phyloP scores from a whole-genome alignment of 1,284 basidiomycete genomes.

The Cutaneotrichosporon arboriforme region DNA sequence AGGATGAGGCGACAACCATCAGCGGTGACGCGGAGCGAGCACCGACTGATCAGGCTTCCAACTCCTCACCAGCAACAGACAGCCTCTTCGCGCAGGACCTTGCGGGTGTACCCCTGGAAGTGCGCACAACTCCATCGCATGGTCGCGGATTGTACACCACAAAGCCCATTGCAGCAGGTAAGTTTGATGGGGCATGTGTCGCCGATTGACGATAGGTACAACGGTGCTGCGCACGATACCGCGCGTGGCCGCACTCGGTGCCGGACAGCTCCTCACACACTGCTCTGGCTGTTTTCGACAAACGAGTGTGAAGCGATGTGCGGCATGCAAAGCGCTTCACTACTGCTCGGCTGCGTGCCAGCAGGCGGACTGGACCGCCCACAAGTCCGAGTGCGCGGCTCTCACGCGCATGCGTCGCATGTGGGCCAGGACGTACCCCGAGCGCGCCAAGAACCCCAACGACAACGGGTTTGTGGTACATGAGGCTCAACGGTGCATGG shows the following conservation, averaged over 20 bases:
- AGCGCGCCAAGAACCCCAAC: conserved; percentile 13
- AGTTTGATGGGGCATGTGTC: neutral
- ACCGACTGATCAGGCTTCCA: neutral
- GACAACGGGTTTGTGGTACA: conserved; percentile 54
- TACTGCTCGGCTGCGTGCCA: conserved; percentile 74
- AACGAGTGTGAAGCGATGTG: conserved; percentile 57
- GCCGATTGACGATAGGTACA: conserved; percentile 54
- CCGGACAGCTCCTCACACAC: conserved; percentile 52
- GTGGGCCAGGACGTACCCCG: conserved; percentile 16
- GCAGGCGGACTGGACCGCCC: conserved; percentile 65
- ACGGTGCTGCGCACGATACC: conserved; percentile 58
- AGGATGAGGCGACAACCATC: neutral
- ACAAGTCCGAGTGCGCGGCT: conserved; percentile 70
- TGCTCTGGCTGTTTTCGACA: conserved; percentile 48
- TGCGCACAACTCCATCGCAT: conserved; percentile 12
- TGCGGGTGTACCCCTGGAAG: conserved; percentile 20
- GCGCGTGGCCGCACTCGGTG: conserved; percentile 62
- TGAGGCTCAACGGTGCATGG: conserved; percentile 67
- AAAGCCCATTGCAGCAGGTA: conserved; percentile 19
- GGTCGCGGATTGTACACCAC: conserved; percentile 36
- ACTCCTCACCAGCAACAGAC: neutral
- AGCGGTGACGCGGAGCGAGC: neutral
- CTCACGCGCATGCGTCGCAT: conserved; percentile 49
- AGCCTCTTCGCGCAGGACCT: neutral
- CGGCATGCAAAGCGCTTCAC: conserved; percentile 59